Evolutionary conservation across 2,329 filamentous ascomycete genomes (phyloP), one percentile per base, ranked within the genome.

Genomic region (Trichoderma breve): DNA sequence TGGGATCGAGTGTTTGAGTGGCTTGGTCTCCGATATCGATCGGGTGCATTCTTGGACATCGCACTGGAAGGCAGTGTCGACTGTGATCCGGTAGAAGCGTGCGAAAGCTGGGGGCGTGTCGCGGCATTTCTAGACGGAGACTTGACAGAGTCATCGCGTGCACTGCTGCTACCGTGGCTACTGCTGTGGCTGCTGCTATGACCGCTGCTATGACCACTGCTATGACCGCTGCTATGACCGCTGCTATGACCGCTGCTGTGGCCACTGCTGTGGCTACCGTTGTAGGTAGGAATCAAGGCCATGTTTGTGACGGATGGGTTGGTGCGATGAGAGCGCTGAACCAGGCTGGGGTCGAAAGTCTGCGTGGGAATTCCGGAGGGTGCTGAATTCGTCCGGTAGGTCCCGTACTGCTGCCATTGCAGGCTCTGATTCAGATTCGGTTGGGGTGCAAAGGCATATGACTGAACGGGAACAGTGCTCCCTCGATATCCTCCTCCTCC

Each of bases 21-120:
- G 72, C 87, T 85, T 73, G 86, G 81, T 65, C 94, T 91, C 76
- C 94, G 89, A 80, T 98, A 98, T 72, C 95, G 90, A 80, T 97
- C 94, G 1, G 89, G 85, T 4, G 86, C 84, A 55, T 90, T 86
- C 81, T 82, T 91, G 78, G 76, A 86, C 43, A 75, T 71, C 34
- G 64, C 73, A 36, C 66, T 75, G 1, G 76, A 73, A 39, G 78
- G 73, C 82, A 80, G 90, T 74, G 82, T 87, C 63, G 89, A 86
- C 75, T 85, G 85, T 26, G 80, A 81, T 14, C 83, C 76, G 4
- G 82, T 78, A 57, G 82, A 81, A 28, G 83, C 66, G 34, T 71
- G 67, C 30, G 83, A 82, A 14, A 84, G 82, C 74, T 85, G 86
- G 18, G 84, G 84, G 70, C 82, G 83, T 71, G 81, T 78, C 4